Evolutionary conservation across 192 early-diverging fungal genomes (phyloP), one percentile per base, ranked within the genome.

Genomic region (Coemansia sp.): DNA sequence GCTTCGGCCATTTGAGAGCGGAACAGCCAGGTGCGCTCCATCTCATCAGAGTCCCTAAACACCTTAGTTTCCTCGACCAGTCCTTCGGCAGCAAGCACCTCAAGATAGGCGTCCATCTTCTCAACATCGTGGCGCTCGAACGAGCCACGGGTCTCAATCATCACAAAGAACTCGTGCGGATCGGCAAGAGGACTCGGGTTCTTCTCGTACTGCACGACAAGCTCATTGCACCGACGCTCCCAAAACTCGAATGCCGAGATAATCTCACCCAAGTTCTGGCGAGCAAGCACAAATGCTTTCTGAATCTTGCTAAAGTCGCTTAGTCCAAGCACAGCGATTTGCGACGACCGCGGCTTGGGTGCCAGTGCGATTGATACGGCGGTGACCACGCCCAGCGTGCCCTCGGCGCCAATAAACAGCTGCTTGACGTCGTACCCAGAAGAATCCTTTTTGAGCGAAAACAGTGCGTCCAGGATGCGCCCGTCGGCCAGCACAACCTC

Each of bases 401-500:
- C 96, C 64, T 99, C 96, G 24, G 93, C 85, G 11, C 96, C 96
- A 54, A 99, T 96, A 66, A 99, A 97, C 18, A 99, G 81, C 71
- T 99, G 96, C 80, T 99, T 99, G 45, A 99, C 60, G 63, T 99
- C 95, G 58, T 91, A 95, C 12, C 94, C 97, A 27, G 97, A 96
- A 40, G 95, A 95, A 61, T 99, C 97, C 72, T 99, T 99, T 39
- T 95, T 86, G 51, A 98, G 72, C 17, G 84, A 87, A 13, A 85
- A 87, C 53, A 94, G 74, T 33, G 88, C 86, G 45, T 93, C 83
- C 24, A 99, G 79, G 13, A 99, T 79, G 0, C 85, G 89, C 0
- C 97, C 97, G 57, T 98, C 93, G 6, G 97, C 85, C 39, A 96
- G 76, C 0, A 97, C 97, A 8, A 88, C 92, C 80, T 99, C 97